Conservation (phyloP, 2,329 filamentous ascomycete species). For the Botrytis sinoallii region DNA sequence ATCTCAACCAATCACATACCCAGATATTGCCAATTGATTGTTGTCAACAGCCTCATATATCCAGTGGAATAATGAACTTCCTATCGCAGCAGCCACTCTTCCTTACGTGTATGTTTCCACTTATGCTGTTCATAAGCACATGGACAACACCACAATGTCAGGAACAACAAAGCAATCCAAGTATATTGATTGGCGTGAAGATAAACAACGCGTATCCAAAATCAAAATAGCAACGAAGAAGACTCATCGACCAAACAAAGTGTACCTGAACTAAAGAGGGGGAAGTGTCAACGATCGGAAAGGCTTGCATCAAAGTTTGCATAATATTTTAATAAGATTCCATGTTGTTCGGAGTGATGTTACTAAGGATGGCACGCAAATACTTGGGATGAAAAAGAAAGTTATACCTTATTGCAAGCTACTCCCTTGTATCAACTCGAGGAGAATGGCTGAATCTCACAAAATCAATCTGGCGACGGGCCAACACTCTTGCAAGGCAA, state of each 20-base stretch:
- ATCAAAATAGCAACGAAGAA: conserved; percentile 9
- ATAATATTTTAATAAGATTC: not conserved
- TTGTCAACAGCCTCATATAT: not conserved
- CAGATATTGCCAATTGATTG: not conserved
- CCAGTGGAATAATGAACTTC: not conserved
- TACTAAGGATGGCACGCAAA: not conserved
- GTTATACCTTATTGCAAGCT: not conserved
- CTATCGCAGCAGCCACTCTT: not conserved
- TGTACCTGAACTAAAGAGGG: not conserved
- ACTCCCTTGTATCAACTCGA: not conserved
- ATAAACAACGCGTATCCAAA: not conserved
- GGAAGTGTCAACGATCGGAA: not conserved
- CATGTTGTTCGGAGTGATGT: not conserved
- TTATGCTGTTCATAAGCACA: not conserved
- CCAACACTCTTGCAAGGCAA: not conserved
- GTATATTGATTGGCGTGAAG: not conserved
- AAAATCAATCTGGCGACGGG: not conserved
- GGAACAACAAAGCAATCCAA: not conserved
- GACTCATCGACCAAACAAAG: not conserved
- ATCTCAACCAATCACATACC: not conserved
- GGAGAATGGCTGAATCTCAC: not conserved
- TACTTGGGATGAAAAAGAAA: not conserved
- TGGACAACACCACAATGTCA: not conserved
- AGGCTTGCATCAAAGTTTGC: not conserved
- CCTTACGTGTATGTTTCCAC: not conserved